Base-by-base conservation (phyloP, 257 asterid species). In the Knoxia roxburghii region DNA sequence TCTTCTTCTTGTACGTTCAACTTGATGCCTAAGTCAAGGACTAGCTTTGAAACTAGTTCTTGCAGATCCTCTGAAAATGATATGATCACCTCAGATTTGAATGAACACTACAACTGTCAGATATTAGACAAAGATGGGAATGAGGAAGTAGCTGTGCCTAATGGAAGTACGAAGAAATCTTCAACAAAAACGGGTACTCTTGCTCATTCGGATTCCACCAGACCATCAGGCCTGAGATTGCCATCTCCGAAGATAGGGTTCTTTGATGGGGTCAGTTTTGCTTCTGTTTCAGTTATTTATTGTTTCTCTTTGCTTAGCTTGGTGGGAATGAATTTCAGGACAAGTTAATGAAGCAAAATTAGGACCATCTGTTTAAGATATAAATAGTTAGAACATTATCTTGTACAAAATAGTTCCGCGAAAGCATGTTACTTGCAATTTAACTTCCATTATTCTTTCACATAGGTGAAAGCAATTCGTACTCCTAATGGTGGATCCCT, bases 161-260 rank as follows among this genome's bases (percentile, higher is more conserved):
- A 73, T 67, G 76, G 76, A 70, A 75, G 45, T 52, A 58, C 77
- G 52, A 86, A 62, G 67, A 86, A 74, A 79, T 60, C 85, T 55
- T 65, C 84, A 32, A 46, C 83, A 24, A 80, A 68, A 67, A 57
- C 70, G 70, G 74, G 81, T 35, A 51, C 49, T 33, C 70, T 77
- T 72, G 63, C 83, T 72, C 64, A 48, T 78, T 86, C 84, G 48
- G 80, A 82, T 78, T 86, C 88, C 6, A 64, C 24, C 39, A 88
- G 76, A 79, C 96, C 96, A 75, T 79, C 97, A 51, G 96, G 97
- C 76, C 74, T 94, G 50, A 94, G 95, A 65, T 71, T 85, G 96
- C 97, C 99, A 58, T 86, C 96, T 55, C 97, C 95, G 23, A 88
- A 87, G 77, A 87, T 94, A 75, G 99, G 99, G 52, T 88, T 72